These are phyloP conservation scores for Setaria italica DNA, from an alignment of 202 grass and related monocot genomes.

Conservation along the genomic window DNA sequence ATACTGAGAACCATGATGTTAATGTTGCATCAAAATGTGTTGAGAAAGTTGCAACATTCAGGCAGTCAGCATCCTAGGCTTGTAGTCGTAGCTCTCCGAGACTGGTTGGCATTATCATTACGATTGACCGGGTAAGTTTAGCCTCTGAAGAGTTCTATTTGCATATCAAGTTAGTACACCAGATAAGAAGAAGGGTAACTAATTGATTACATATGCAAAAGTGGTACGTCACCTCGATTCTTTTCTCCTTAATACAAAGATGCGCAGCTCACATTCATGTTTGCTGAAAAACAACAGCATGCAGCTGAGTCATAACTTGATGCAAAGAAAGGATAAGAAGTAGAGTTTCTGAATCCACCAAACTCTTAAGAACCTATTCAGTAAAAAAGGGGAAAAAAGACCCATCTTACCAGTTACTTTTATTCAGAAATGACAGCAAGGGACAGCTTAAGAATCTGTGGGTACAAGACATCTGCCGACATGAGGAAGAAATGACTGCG, in stretches of 20 bases:
- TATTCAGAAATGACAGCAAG: conserved; percentile 41
- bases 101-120: background rate
- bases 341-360: conserved; percentile 9
- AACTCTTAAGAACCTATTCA: conserved; percentile 1
- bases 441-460: conserved; percentile 28
- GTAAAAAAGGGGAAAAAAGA: conserved; percentile 2
- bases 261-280: background rate
- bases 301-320: background rate
- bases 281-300: conserved; percentile 1
- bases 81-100: background rate
- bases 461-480: conserved; percentile 40
- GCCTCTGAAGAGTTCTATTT: background rate
- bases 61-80: background rate
- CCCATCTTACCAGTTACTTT: conserved; percentile 7
- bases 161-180: conserved; percentile 1
- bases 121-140: background rate
- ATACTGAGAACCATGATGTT: background rate
- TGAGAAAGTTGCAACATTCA: conserved; percentile 17
- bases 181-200: conserved; percentile 19
- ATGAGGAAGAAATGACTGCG: conserved; percentile 31
- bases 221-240: background rate
- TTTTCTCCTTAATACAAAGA: background rate
- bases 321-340: background rate
- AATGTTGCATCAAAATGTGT: background rate
- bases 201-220: conserved; percentile 29